Percentiles rank a stretch among this genome's conserved stretches.
phyloP scores from a whole-genome alignment of 345 rosid genomes.

The Moricandia arvensis region DNA sequence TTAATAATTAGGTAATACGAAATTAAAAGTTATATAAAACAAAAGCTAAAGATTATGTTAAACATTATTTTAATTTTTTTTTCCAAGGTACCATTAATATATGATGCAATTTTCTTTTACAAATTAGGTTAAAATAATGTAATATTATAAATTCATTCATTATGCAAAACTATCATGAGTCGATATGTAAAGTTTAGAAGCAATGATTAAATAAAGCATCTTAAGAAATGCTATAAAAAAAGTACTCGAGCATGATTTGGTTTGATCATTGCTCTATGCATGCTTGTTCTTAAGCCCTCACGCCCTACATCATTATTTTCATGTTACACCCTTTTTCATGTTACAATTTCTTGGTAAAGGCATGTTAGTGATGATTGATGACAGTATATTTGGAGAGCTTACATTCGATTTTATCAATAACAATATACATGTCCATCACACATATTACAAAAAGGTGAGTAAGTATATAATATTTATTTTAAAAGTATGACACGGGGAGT shows the following conservation, averaged over 20 bases:
- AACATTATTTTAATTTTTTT: conserved; percentile 1
- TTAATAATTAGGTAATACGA: neutral
- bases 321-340: neutral
- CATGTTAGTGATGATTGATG: neutral
- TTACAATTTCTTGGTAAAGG: conserved; percentile 20
- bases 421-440: neutral
- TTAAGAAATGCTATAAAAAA: conserved; percentile 13
- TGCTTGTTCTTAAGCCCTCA: conserved; percentile 32
- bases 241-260: conserved; percentile 27
- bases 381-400: neutral
- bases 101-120: neutral
- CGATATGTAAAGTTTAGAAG: neutral
- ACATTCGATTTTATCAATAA: neutral
- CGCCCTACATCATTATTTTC: conserved; percentile 34
- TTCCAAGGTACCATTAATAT: conserved; percentile 22
- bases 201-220: conserved; percentile 22
- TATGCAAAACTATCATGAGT: conserved; percentile 9
- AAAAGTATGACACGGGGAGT: neutral
- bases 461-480: neutral
- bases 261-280: conserved; percentile 36
- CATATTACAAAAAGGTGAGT: neutral
- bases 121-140: neutral
- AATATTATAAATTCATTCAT: neutral
- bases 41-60: neutral
- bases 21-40: neutral